A percentile compares a stretch with the other conserved stretches of the same genome.
Evolutionary conservation across 129 eudicot genomes (phyloP).

Genomic region (Gnaphalium uliginosum): DNA sequence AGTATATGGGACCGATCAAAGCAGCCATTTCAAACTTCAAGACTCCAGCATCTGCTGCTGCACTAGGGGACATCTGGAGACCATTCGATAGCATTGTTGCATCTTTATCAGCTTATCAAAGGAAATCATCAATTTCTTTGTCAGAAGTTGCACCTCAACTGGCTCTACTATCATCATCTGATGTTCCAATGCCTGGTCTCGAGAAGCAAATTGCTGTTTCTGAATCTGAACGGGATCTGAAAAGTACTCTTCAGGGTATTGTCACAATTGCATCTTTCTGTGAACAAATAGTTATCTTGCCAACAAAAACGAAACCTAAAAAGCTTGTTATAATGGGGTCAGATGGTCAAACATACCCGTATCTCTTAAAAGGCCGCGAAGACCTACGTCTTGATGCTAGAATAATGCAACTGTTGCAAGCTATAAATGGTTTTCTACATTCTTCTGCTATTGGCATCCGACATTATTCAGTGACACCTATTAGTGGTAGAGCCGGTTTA

Average conservation of each 20-base stretch:
- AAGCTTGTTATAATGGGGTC: constrained; percentile 86
- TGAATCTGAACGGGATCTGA: constrained; percentile 53
- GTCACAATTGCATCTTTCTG: constrained; percentile 87
- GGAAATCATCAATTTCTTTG: constrained; percentile 76
- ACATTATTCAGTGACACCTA: constrained; percentile 93
- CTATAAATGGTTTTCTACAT: constrained; percentile 77
- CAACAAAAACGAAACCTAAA: constrained; percentile 97
- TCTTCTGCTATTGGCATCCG: constrained; percentile 72
- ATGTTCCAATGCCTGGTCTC: constrained; percentile 98
- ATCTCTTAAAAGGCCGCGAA: constrained; percentile 93
- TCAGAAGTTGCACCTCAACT: constrained; percentile 94
- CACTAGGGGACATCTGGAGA: constrained; percentile 82
- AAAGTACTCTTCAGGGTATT: constrained; percentile 64
- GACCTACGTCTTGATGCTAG: constrained; percentile 99
- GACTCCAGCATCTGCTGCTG: constrained; percentile 68
- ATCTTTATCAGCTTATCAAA: constrained; percentile 84
- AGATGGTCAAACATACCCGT: constrained; percentile 84
- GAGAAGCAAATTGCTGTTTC: constrained; percentile 66
- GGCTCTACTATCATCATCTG: constrained; percentile 72
- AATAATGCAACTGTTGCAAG: constrained; percentile 96
- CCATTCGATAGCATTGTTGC: constrained; percentile 84
- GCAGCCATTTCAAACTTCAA: constrained; percentile 80
- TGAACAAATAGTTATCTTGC: constrained; percentile 66
- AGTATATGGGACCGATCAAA: constrained; percentile 68
- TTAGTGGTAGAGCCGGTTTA: constrained; percentile 97